Percentiles rank a stretch among this genome's conserved stretches.
These are phyloP conservation scores for Thalassiosira gravida DNA, from an alignment of 352 stramenopile species.

Conservation along the genomic window DNA sequence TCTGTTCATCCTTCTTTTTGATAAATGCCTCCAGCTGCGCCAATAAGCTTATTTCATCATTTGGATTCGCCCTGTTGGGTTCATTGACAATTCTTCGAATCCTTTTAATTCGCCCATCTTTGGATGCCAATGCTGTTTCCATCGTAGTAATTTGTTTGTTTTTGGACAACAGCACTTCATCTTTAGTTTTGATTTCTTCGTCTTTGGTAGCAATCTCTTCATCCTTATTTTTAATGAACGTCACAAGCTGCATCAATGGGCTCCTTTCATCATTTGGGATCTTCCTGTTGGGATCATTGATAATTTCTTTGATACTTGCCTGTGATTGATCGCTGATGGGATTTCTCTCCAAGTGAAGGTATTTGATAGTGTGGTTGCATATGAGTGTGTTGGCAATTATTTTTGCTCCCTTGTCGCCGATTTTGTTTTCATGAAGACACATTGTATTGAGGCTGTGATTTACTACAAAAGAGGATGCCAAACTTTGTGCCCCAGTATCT, in stretches of 20 bases:
- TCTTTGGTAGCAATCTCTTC: background rate
- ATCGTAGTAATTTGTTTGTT: background rate
- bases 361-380: constrained; percentile 36
- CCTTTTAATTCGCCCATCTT: too few species aligned
- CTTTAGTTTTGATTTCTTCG: background rate
- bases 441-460: constrained; percentile 23
- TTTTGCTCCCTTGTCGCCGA: constrained; percentile 46
- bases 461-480: constrained; percentile 30
- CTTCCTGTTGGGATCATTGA: constrained; percentile 4
- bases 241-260: background rate
- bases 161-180: background rate
- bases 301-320: background rate
- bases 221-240: background rate
- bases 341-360: constrained; percentile 43
- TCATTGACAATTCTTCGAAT: too few species aligned
- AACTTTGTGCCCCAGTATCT: constrained; percentile 30
- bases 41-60: too few species aligned
- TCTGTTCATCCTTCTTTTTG: background rate
- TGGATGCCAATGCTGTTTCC: background rate
- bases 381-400: constrained; percentile 28
- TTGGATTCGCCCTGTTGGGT: too few species aligned
- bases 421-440: constrained; percentile 48
- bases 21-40: background rate
- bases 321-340: background rate
- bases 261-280: background rate